A percentile compares a stretch with the other conserved stretches of the same genome.
Evolutionary conservation across 73 alveolate genomes (phyloP).

Genomic region (Uronychia setigera): DNA sequence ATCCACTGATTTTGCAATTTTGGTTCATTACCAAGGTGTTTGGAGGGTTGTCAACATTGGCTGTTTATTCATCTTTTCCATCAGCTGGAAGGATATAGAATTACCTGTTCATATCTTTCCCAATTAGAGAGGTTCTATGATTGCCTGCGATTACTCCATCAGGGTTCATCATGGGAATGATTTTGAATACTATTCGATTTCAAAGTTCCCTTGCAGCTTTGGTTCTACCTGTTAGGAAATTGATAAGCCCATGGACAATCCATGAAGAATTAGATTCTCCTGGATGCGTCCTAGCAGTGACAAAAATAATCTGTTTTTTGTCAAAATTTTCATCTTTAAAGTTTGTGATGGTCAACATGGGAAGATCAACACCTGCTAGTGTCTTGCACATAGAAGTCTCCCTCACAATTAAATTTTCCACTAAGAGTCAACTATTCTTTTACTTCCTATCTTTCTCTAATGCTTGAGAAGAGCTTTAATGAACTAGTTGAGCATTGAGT

Average conservation of each 20-base stretch:
- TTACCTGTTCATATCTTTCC: constrained; percentile 76
- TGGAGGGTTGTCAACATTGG: neutral
- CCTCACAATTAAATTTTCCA: constrained; percentile 14
- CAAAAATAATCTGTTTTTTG: constrained; percentile 60
- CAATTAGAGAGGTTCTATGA: constrained; percentile 66
- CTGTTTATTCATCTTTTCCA: neutral
- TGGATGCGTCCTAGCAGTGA: constrained; percentile 82
- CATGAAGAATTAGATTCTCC: constrained; percentile 81
- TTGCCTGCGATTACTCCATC: constrained; percentile 86
- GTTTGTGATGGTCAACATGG: constrained; percentile 66
- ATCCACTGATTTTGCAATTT: neutral
- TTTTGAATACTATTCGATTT: constrained; percentile 64
- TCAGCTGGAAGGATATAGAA: constrained; percentile 6
- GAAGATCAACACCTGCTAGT: constrained; percentile 70
- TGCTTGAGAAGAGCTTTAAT: constrained; percentile 13
- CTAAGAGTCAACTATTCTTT: neutral
- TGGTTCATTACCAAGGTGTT: neutral
- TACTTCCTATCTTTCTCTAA: constrained; percentile 6
- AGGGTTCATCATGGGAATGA: constrained; percentile 81
- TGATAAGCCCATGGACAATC: constrained; percentile 69
- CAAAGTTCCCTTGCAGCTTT: constrained; percentile 57
- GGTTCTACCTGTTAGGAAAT: constrained; percentile 64
- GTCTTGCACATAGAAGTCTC: constrained; percentile 58
- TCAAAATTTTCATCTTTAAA: constrained; percentile 31
- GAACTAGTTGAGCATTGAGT: constrained; percentile 38